A percentile compares a stretch with the other conserved stretches of the same genome.
These are phyloP conservation scores for Pleomassaria siparia DNA, from an alignment of 2,329 filamentous ascomycete genomes.

Conservation along the genomic window DNA sequence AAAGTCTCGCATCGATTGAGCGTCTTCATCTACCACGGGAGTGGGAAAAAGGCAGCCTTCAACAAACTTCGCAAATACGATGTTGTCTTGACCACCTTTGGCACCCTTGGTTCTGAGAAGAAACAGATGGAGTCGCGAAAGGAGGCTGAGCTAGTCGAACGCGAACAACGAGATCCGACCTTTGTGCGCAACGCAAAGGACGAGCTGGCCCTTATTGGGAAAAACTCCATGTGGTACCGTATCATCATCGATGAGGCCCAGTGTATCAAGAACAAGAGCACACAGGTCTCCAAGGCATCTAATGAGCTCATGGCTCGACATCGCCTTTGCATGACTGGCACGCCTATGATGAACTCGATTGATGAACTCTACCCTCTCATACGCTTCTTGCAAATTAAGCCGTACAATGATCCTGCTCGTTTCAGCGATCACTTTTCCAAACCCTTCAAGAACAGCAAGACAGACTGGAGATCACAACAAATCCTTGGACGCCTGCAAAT, in stretches of 20 bases:
- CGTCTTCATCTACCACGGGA: slow-evolving; percentile 69
- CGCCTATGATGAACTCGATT: slow-evolving; percentile 86
- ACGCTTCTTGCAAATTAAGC: slow-evolving; percentile 73
- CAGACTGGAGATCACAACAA: slow-evolving; percentile 31
- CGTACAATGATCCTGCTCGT: slow-evolving; percentile 65
- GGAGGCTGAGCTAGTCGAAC: slow-evolving; percentile 46
- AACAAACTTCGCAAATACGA: slow-evolving; percentile 66
- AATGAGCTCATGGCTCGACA: slow-evolving; percentile 61
- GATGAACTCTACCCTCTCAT: slow-evolving; percentile 77
- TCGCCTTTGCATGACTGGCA: slow-evolving; percentile 76
- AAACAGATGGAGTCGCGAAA: slow-evolving; percentile 61
- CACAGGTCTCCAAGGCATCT: slow-evolving; percentile 63
- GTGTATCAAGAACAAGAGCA: slow-evolving; percentile 74
- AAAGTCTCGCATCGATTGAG: slow-evolving; percentile 60
- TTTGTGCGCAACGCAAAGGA: slow-evolving; percentile 22
- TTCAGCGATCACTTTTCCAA: slow-evolving; percentile 62
- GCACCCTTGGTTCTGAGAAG: slow-evolving; percentile 67
- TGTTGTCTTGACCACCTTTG: slow-evolving; percentile 78
- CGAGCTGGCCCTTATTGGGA: slow-evolving; percentile 56
- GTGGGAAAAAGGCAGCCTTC: slow-evolving; percentile 57
- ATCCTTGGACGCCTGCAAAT: slow-evolving; percentile 57
- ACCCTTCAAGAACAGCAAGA: slow-evolving; percentile 13
- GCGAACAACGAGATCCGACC: slow-evolving; percentile 41
- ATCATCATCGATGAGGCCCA: slow-evolving; percentile 80
- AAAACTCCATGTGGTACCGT: slow-evolving; percentile 59